phyloP scores from a whole-genome alignment of 2,329 filamentous ascomycete species.

The Mariannaea sp. region DNA sequence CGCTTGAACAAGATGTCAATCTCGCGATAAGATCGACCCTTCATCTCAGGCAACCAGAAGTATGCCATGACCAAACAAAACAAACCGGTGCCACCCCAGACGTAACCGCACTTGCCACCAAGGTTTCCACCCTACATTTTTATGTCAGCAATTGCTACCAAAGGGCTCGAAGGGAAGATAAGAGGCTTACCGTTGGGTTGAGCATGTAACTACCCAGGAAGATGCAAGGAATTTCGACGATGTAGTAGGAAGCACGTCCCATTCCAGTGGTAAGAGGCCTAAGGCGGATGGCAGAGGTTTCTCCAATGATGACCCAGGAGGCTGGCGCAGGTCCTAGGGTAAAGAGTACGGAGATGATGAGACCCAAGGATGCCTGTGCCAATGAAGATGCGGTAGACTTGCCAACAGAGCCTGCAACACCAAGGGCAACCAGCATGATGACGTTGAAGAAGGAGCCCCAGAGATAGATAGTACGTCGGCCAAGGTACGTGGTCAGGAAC shows the following conservation, averaged over 20 bases:
- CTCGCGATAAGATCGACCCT: slow-evolving; percentile 62
- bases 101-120: slow-evolving; percentile 61
- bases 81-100: slow-evolving; percentile 63
- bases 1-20: slow-evolving; percentile 65
- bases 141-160: slow-evolving; percentile 33
- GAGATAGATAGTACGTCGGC: slow-evolving; percentile 67
- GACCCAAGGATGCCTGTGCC: slow-evolving; percentile 65
- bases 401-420: slow-evolving; percentile 60
- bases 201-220: slow-evolving; percentile 66
- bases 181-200: slow-evolving; percentile 52
- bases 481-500: slow-evolving; percentile 67
- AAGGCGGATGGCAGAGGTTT: slow-evolving; percentile 68
- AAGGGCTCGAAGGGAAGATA: not conserved
- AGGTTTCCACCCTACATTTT: slow-evolving; percentile 48
- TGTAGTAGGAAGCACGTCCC: slow-evolving; percentile 67
- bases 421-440: slow-evolving; percentile 60
- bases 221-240: slow-evolving; percentile 69
- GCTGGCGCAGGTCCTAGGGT: slow-evolving; percentile 65
- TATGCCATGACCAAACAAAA: slow-evolving; percentile 57
- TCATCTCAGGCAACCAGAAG: slow-evolving; percentile 60
- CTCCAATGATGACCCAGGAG: slow-evolving; percentile 70
- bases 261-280: slow-evolving; percentile 68
- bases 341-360: slow-evolving; percentile 70
- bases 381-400: slow-evolving; percentile 46
- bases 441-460: slow-evolving; percentile 62